These are phyloP conservation scores for Erythrophleum fordii DNA, from an alignment of 306 rosid species.

Conservation along the genomic window DNA sequence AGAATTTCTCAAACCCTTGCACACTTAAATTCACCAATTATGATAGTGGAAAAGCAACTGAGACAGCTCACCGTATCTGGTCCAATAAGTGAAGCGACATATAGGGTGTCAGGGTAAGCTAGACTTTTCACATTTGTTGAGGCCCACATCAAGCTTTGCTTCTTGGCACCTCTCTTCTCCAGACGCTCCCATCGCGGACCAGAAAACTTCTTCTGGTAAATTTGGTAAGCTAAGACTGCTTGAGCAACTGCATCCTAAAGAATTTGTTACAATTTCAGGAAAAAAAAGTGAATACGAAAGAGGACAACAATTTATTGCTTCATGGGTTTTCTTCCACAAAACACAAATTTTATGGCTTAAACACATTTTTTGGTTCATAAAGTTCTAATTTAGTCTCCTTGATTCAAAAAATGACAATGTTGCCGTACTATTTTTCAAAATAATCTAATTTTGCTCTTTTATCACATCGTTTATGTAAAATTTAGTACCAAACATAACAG, in stretches of 20 bases:
- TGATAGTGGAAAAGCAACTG: conserved; percentile 16
- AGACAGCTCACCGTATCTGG: conserved; percentile 69
- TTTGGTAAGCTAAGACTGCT: conserved; percentile 54
- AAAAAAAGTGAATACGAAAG: neutral
- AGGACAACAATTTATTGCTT: neutral
- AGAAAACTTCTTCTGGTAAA: conserved; percentile 10
- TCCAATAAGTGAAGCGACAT: conserved; percentile 55
- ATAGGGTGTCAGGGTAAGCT: conserved; percentile 41
- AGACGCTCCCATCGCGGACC: conserved; percentile 2
- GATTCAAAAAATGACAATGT: no score
- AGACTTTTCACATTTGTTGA: conserved; percentile 49
- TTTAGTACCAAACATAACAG: no score
- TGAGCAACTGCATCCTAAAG: conserved; percentile 50
- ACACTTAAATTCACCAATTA: neutral
- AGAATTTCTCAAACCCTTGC: neutral
- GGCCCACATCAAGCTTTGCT: conserved; percentile 54
- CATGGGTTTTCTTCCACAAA: neutral
- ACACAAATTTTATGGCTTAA: no score
- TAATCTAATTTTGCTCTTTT: no score
- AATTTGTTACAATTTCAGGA: conserved; percentile 17
- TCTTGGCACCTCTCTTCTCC: conserved; percentile 22
- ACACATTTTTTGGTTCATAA: no score
- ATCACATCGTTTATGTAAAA: no score
- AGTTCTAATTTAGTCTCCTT: no score
- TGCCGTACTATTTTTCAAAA: no score